Evolutionary conservation across 306 rosid genomes (phyloP).

Genomic region (Lotus japonicus): DNA sequence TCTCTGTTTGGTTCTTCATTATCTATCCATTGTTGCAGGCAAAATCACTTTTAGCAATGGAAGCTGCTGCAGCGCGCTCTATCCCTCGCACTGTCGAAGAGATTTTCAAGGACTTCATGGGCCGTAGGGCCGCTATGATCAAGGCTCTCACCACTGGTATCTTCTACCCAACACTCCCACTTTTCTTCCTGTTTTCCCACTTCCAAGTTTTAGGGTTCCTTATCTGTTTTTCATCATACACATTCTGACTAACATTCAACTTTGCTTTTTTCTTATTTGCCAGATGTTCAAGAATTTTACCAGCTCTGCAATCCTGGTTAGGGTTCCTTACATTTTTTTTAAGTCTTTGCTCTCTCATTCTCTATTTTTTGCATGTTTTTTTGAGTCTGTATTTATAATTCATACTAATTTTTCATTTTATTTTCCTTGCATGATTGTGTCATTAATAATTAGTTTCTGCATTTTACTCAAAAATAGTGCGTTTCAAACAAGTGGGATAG

Average conservation of each 20-base stretch:
- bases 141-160: constrained; percentile 64
- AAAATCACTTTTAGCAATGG: constrained; percentile 34
- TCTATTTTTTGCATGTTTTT: background rate
- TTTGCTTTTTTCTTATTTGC: background rate
- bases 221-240: background rate
- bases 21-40: background rate
- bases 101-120: constrained; percentile 62
- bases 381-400: background rate
- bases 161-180: background rate
- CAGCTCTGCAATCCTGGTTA: constrained; percentile 70
- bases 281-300: constrained; percentile 57
- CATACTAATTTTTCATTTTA: no score
- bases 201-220: background rate
- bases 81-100: constrained; percentile 55
- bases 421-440: background rate
- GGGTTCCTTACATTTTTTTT: constrained; percentile 27
- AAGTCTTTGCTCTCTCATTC: background rate
- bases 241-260: background rate
- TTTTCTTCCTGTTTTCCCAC: background rate
- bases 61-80: constrained; percentile 30
- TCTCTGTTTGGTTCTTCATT: background rate
- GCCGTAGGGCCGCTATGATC: constrained; percentile 51
- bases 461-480: background rate
- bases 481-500: no score
- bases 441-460: background rate